Evolutionary conservation across 2,329 filamentous ascomycete genomes (phyloP), one percentile per base, ranked within the genome.

Genomic region (Cladosporium sp.): DNA sequence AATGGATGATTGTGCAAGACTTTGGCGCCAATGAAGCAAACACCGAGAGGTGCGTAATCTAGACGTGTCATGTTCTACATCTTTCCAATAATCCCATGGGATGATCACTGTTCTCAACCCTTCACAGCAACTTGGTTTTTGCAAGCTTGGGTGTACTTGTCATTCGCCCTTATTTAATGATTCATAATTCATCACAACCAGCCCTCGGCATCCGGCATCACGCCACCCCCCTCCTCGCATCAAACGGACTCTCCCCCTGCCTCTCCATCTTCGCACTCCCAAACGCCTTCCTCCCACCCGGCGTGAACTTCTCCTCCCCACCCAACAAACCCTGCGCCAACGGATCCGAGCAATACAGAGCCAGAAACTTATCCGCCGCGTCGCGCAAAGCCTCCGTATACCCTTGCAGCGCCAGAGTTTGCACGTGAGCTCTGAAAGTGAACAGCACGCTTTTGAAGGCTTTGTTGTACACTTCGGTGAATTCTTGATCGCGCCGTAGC

Each of bases 381-480:
- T 78, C 73, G 15, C 74, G 67, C 32, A 78, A 56, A n/a, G 59
- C 62, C 37, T 73, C 72, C 1, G 67, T 64, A n/a, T 71, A 67
- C 11, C 63, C 57, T 41, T 70, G 65, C 4, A 78, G 59, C 4
- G 68, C 58, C 37, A 61, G 61, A 1, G 55, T 60, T 0, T 59
- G 32, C 12, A 77, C 73, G 50, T 71, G 62, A 17, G 65, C 66
- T 44, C 75, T 64, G 47, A 78, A 70, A 5, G 74, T 71, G 45
- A 78, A 71, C n/a, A 68, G 68, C 2, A 73, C 70, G 12, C 72
- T 72, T 54, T 75, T 77, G 61, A 70, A 77, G 2, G 71, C 71
- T 55, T 78, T 74, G 51, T 79, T 75, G 49, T 78, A 79, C 20
- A 78, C 66, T 3, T 74, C 58, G 58, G 78, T 79, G 63, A 73